Evolutionary conservation across 1,139 yeast species (phyloP).

Genomic region (Pichia sp.): DNA sequence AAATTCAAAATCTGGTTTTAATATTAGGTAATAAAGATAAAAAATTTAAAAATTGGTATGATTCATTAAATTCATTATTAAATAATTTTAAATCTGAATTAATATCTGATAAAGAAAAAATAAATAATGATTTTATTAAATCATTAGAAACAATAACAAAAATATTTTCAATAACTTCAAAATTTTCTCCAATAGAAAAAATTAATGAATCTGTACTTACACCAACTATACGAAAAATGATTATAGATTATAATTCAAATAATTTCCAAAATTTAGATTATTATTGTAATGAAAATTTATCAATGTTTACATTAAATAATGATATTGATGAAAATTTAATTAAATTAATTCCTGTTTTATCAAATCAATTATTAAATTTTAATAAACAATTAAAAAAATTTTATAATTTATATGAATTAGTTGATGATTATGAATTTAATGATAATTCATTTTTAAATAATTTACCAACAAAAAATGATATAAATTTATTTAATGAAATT

Average conservation of each 20-base stretch:
- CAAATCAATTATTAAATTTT: conserved; percentile 20
- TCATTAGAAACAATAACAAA: conserved; percentile 25
- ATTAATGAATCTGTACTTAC: conserved; percentile 15
- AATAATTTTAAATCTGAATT: conserved; percentile 14
- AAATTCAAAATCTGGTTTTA: conserved; percentile 7
- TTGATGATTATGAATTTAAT: conserved; percentile 18
- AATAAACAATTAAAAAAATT: conserved; percentile 20
- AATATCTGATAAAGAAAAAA: conserved; percentile 11
- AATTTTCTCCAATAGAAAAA: conserved; percentile 12
- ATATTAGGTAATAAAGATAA: conserved; percentile 13
- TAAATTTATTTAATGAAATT: conserved; percentile 12
- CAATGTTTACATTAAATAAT: conserved; percentile 19
- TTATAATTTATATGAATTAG: conserved; percentile 17
- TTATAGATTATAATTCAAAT: conserved; percentile 18
- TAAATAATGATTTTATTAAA: conserved; percentile 20
- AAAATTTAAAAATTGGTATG: conserved; percentile 7
- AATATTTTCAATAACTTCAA: conserved; percentile 19
- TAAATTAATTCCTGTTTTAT: conserved; percentile 23
- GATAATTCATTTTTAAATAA: conserved; percentile 14
- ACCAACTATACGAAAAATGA: conserved; percentile 17
- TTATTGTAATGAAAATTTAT: conserved; percentile 19
- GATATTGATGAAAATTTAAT: conserved; percentile 23
- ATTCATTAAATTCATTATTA: conserved; percentile 1
- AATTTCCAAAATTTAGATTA: conserved; percentile 15
- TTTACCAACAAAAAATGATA: conserved; percentile 24